Conservation (phyloP, 108 stramenopile genomes). For the Pseudonitzschia delicatissima region DNA sequence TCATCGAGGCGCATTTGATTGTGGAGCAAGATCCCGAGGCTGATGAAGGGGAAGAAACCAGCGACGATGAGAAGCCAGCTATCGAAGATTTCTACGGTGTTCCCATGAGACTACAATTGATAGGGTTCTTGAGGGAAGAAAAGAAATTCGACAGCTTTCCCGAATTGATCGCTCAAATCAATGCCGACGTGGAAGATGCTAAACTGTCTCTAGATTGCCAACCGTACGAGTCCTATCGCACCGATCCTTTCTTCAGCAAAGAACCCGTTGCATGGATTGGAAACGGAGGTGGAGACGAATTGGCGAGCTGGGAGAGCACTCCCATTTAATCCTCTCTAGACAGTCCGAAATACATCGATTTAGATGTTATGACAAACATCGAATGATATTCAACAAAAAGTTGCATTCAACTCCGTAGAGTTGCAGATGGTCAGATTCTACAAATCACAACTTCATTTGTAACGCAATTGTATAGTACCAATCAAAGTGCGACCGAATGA, state of each 20-base stretch:
- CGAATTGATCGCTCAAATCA: constrained; percentile 71
- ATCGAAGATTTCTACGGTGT: constrained; percentile 76
- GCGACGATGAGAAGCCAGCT: background rate
- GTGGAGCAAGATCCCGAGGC: constrained; percentile 21
- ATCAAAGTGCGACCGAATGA: too few relatives aligned
- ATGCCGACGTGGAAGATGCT: constrained; percentile 67
- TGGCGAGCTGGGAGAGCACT: constrained; percentile 68
- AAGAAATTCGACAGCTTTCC: constrained; percentile 78
- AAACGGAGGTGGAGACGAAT: constrained; percentile 59
- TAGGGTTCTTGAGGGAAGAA: constrained; percentile 76
- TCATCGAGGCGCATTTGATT: constrained; percentile 88
- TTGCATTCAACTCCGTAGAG: too few relatives aligned
- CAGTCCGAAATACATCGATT: background rate
- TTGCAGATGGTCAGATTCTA: too few relatives aligned
- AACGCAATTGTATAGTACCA: too few relatives aligned
- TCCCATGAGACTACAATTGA: constrained; percentile 70
- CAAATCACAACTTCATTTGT: too few relatives aligned
- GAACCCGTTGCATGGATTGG: constrained; percentile 55
- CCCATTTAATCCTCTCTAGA: background rate
- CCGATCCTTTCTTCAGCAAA: constrained; percentile 32
- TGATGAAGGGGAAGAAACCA: background rate
- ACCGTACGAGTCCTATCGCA: constrained; percentile 33
- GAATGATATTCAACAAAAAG: too few relatives aligned
- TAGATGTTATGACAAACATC: too few relatives aligned
- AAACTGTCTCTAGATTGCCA: constrained; percentile 42